These are phyloP conservation scores for Boletus sensibilis DNA, from an alignment of 768 basidiomycete species.

Conservation along the genomic window DNA sequence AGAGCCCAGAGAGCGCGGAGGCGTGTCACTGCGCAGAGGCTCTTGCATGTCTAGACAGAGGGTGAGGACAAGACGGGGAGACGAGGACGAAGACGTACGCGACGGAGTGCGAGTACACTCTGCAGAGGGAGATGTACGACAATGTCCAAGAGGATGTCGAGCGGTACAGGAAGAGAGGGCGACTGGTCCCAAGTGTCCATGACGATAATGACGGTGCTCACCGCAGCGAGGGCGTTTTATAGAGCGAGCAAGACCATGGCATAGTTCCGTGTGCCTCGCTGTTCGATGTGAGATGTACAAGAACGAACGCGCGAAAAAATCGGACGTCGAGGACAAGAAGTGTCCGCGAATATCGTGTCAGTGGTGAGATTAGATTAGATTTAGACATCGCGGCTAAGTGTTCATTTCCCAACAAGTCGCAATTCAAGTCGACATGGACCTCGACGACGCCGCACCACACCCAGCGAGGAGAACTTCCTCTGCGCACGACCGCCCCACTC, in stretches of 20 bases:
- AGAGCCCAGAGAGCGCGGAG: slow-evolving; percentile 50
- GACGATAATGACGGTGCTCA: background rate
- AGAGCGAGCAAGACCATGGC: background rate
- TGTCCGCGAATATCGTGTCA: slow-evolving; percentile 23
- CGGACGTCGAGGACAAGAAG: slow-evolving; percentile 13
- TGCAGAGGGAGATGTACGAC: slow-evolving; percentile 40
- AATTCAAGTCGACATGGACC: slow-evolving; percentile 15
- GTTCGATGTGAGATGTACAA: background rate
- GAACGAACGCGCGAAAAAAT: slow-evolving; percentile 15
- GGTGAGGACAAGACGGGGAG: background rate
- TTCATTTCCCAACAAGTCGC: background rate
- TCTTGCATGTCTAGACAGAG: slow-evolving; percentile 44
- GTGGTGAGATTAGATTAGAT: slow-evolving; percentile 20
- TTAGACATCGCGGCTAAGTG: background rate
- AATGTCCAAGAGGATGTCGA: slow-evolving; percentile 48
- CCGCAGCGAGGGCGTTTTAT: background rate
- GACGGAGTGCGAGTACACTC: slow-evolving; percentile 46
- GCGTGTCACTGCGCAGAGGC: slow-evolving; percentile 42
- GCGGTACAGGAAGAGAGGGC: slow-evolving; percentile 37
- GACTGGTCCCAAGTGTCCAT: slow-evolving; percentile 9
- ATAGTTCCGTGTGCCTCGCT: background rate
- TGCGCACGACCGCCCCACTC: slow-evolving; percentile 23
- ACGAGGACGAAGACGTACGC: slow-evolving; percentile 35
- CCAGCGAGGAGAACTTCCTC: slow-evolving; percentile 7
- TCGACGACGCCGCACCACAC: slow-evolving; percentile 8